Percentiles rank a stretch among this genome's conserved stretches.
These are phyloP conservation scores for Mangifera indica DNA, from an alignment of 345 rosid genomes.

Conservation along the genomic window DNA sequence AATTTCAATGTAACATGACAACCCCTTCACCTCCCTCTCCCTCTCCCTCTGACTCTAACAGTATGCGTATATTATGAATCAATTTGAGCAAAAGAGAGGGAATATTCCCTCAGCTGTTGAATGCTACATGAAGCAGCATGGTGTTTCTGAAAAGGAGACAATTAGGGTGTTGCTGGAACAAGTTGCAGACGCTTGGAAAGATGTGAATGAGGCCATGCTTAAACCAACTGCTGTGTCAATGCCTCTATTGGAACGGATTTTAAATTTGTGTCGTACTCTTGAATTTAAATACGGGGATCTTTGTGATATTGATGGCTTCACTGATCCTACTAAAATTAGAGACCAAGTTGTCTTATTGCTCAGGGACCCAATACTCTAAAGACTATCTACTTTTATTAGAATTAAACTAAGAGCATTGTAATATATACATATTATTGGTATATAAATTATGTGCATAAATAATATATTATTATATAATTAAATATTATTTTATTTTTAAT, in stretches of 20 bases:
- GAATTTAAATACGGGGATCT: neutral
- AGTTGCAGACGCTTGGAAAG: neutral
- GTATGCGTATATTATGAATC: no score
- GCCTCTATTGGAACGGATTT: neutral
- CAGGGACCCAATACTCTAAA: neutral
- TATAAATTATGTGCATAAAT: no score
- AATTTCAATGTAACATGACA: no score
- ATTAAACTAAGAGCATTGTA: no score
- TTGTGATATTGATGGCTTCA: neutral
- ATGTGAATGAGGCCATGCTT: no score
- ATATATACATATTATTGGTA: no score
- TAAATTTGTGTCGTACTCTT: neutral
- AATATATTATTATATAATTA: no score
- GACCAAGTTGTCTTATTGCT: neutral
- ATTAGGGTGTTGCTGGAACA: neutral
- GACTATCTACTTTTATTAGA: no score
- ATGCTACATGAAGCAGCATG: constrained; percentile 11
- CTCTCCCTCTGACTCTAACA: no score
- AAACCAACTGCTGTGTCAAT: neutral
- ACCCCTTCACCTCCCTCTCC: no score
- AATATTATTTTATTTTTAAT: no score
- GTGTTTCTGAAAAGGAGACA: neutral
- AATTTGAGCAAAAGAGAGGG: constrained; percentile 28
- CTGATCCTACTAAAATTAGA: neutral
- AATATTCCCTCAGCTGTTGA: constrained; percentile 20